Evolutionary conservation across 108 stramenopile genomes (phyloP).

Genomic region (Chaetoceros tenuissimus): DNA sequence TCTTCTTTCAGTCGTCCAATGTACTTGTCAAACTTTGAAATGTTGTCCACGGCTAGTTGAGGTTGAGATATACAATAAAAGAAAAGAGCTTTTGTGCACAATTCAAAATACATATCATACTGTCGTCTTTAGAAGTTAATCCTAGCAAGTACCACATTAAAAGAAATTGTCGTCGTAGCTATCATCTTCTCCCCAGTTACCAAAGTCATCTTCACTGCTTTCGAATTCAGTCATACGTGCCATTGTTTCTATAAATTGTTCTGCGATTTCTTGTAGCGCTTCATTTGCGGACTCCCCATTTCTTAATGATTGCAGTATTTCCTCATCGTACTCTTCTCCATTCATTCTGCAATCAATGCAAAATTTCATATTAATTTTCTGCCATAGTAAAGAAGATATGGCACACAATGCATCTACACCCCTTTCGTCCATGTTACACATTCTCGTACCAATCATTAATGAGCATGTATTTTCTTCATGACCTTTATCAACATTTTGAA

Average conservation of each 20-base stretch:
- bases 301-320: slow-evolving; percentile 40
- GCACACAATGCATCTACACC: slow-evolving; percentile 71
- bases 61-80: too few relatives aligned
- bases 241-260: slow-evolving; percentile 8
- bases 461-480: slow-evolving; percentile 1
- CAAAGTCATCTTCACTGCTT: background rate
- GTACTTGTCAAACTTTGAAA: too few relatives aligned
- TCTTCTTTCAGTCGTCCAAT: too few relatives aligned
- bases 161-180: too few relatives aligned
- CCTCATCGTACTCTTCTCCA: slow-evolving; percentile 41
- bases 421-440: slow-evolving; percentile 51
- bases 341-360: slow-evolving; percentile 60
- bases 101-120: too few relatives aligned
- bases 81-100: too few relatives aligned
- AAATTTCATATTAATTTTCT: slow-evolving; percentile 18
- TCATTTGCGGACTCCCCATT: slow-evolving; percentile 20
- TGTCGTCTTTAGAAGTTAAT: too few relatives aligned
- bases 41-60: too few relatives aligned
- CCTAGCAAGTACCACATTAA: too few relatives aligned
- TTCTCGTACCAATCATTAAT: background rate
- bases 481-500: slow-evolving; percentile 17
- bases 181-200: background rate
- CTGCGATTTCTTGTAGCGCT: slow-evolving; percentile 44
- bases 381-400: slow-evolving; percentile 28
- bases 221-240: too few relatives aligned